Evolutionary conservation across 306 rosid species (phyloP), one percentile per base, ranked within the genome.

Genomic region (Hylodesmum podocarpum): DNA sequence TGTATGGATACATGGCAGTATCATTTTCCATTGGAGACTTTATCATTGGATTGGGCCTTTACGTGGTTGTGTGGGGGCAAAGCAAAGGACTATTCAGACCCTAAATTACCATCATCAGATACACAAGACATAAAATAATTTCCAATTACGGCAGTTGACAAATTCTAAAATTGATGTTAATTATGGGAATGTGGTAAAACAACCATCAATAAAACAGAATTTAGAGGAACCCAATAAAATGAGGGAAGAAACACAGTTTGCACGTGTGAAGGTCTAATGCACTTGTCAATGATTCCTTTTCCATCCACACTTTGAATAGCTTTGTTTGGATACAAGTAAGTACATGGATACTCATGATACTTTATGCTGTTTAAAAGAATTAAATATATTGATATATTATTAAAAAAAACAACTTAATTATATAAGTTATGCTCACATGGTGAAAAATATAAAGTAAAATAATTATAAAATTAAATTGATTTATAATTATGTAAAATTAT

Each of bases 21-120:
- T 89, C 4, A 72, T n/a, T n/a, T n/a, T n/a, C n/a, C n/a, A n/a
- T 87, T 75, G 93, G 96, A 77, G 91, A 73, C 46, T 18, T 88
- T 21, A 44, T 88, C 70, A 89, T 92, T 33, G 88, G 87, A 72
- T 0, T 87, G 21, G 95, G 93, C n/a, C 91, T 88, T 21, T 92
- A 89, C 69, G 61, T 86, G 3, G 93, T 91, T 4, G 91, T 89
- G 73, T 91, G 95, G 97, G n/a, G 93, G 97, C 3, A 91, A 91
- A 78, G 78, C 86, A 73, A 86, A 88, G 76, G 97, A 91, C 64
- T 81, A 84, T 64, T 34, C 84, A 21, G 59, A 77, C 16, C 24
- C 75, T 29, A 53, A 72, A 27, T 46, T 63, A 34, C 0, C 33
- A 41, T 13, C 28, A 19, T 11, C 11, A 10, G 12, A 65, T 46